phyloP scores from a whole-genome alignment of 1,284 basidiomycete species.

The Rhodotorula sp. region DNA sequence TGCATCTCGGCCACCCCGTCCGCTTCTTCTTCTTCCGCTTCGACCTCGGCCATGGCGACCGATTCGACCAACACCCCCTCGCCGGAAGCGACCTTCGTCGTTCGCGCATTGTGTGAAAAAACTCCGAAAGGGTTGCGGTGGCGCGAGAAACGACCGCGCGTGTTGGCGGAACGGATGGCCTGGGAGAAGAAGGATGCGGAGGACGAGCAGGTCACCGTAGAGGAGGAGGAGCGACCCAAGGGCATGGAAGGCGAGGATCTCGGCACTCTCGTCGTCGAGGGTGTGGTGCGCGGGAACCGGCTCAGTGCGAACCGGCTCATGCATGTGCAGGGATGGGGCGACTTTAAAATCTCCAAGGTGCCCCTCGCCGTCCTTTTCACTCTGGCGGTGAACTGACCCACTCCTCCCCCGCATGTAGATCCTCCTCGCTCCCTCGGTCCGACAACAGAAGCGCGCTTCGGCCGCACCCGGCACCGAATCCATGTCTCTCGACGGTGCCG shows the following conservation, averaged over 20 bases:
- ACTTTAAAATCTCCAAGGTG: slow-evolving; percentile 81
- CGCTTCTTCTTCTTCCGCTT: slow-evolving; percentile 52
- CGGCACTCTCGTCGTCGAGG: slow-evolving; percentile 69
- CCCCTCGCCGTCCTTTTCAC: no score
- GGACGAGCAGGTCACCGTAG: slow-evolving; percentile 19
- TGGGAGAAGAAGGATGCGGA: slow-evolving; percentile 39
- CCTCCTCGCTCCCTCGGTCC: slow-evolving; percentile 23
- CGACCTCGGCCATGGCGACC: slow-evolving; percentile 49
- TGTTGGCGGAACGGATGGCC: slow-evolving; percentile 66
- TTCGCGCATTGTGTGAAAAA: slow-evolving; percentile 75
- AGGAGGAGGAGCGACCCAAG: slow-evolving; percentile 57
- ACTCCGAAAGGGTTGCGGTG: slow-evolving; percentile 67
- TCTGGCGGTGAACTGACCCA: no score
- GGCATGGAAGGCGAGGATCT: slow-evolving; percentile 45
- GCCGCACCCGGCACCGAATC: slow-evolving; percentile 6
- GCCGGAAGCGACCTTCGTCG: slow-evolving; percentile 67
- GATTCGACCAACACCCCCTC: slow-evolving; percentile 29
- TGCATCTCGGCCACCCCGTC: slow-evolving; percentile 56
- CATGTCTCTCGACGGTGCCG: slow-evolving; percentile 32
- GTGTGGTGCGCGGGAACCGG: slow-evolving; percentile 74
- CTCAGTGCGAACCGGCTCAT: slow-evolving; percentile 83
- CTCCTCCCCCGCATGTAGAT: no score
- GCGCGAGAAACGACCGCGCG: slow-evolving; percentile 75
- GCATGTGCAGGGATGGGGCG: slow-evolving; percentile 84
- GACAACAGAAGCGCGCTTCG: slow-evolving; percentile 18